Base-by-base conservation (phyloP, 768 basidiomycete species). In the Trametes cinnabarina region DNA sequence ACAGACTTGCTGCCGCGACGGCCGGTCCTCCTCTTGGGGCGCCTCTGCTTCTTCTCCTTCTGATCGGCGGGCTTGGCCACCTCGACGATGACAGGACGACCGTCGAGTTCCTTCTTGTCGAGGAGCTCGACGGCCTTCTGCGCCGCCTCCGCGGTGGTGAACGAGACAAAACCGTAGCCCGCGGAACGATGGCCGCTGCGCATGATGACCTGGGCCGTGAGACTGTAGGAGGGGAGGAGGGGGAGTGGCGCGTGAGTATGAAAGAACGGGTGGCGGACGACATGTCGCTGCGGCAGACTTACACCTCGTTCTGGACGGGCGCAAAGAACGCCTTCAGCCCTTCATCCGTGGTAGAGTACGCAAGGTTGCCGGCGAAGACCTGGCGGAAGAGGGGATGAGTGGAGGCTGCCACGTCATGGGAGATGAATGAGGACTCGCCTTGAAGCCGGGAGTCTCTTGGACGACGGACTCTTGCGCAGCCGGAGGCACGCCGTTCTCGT, bases 361-460 rank as follows among this genome's bases (percentile, higher is more conserved):
- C 85, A 81, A 96, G 92, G 79, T 96, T 96, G 68, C 94, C 94
- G 71, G 87, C 91, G 75, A 95, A 95, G 79, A 94, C 90, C 92
- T 94, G 66, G 20, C 47, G 49, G 46, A 49, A 51, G 12, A 10
- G 49, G 60, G 52, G 52, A 28, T 17, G 28, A 59, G 59, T 65
- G 62, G 64, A 61, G 54, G 62, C 63, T 68, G 66, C 69, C 50
- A 68, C 35, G 57, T 71, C 69, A 61, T n/a, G n/a, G n/a, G 64
- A 63, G 54, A 51, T n/a, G 57, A 41, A 25, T 40, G 32, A 47
- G 41, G 48, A 47, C 67, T 4, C 14, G 90, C 90, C 84, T 92
- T 93, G 87, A 86, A 88, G 73, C 83, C 85, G 70, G 85, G 83
- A 65, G 80, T 78, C 81, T 90, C 87, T 76, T 90, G 84, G 75